Base-by-base conservation (phyloP, 2,329 filamentous ascomycete genomes). In the Emydomyces testavorans region DNA sequence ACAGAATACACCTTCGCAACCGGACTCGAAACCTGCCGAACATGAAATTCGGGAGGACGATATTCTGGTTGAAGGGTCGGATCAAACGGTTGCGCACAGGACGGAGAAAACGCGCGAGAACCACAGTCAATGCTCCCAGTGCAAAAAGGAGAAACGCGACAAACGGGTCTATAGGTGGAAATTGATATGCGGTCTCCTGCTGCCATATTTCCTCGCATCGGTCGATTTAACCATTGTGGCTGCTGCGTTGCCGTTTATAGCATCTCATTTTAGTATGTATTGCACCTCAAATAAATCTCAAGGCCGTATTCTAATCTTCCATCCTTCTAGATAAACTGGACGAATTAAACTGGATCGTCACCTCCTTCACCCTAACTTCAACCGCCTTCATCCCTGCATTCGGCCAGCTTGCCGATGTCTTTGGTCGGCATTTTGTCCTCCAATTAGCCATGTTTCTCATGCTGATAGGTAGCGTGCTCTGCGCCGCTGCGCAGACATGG, bases 321-420 rank as follows among this genome's bases (percentile, higher is more conserved):
- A 15, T 32, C 5, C 29, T 29, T n/a, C 31, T 40, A 74, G 73
- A 71, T 51, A 60, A 78, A 57, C 58, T 78, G 3, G 70, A 74
- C 15, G 74, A 80, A 55, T 68, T 82, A 1, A 83, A 81, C 57
- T 83, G 79, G 79, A 81, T 85, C 57, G 75, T 83, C 15, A 80
- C 80, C 0, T 71, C 79, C 5, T 85, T 83, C 62, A 83, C 79
- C 45, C 67, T 85, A 11, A 80, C 79, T 0, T 77, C 77, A 0
- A 79, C 80, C 1, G 75, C 79, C 1, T 83, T 83, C 53, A 78
- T 83, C 6, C 80, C 80, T 2, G 74, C 76, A 45, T 83, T 79
- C 65, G 78, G 76, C 1, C 79, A 83, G 54, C 69, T 80, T 37
- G 73, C 77, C 13, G 78, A 84, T 53, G 71, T 83, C 23, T 82